phyloP scores from a whole-genome alignment of 176 grass and related monocot species.

The Tuctoria greenei region DNA sequence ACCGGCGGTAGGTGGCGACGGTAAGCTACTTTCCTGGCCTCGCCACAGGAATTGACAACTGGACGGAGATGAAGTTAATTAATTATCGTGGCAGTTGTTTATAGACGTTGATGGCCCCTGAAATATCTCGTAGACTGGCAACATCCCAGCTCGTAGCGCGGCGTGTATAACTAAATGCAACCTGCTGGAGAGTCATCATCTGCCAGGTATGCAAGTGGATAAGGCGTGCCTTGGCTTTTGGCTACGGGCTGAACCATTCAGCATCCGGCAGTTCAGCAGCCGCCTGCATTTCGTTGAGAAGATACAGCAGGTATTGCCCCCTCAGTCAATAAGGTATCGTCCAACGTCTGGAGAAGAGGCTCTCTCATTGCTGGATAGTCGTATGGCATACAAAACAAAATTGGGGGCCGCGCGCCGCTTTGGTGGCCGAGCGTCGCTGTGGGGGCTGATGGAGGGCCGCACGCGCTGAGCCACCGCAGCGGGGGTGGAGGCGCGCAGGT shows the following conservation, averaged over 20 bases:
- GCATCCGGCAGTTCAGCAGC: conserved; percentile 36
- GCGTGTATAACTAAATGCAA: not conserved
- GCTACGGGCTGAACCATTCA: conserved; percentile 12
- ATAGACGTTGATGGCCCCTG: not conserved
- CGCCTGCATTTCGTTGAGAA: conserved; percentile 23
- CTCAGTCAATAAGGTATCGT: conserved; percentile 24
- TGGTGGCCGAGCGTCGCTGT: too few relatives aligned
- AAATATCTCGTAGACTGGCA: conserved; percentile 33
- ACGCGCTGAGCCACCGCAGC: too few relatives aligned
- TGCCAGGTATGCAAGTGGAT: conserved; percentile 19
- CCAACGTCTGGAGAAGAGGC: too few relatives aligned
- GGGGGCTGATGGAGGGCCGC: too few relatives aligned
- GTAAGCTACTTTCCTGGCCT: conserved; percentile 26
- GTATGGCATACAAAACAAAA: too few relatives aligned
- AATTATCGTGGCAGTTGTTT: too few relatives aligned
- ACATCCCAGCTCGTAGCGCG: conserved; percentile 2
- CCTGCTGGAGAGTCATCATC: conserved; percentile 10
- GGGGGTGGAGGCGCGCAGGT: too few relatives aligned
- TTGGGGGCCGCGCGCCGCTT: too few relatives aligned
- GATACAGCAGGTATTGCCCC: conserved; percentile 26
- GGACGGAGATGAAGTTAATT: conserved; percentile 11
- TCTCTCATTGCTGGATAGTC: too few relatives aligned
- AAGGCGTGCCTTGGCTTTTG: conserved; percentile 19
- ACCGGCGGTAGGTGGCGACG: conserved; percentile 15
- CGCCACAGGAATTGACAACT: conserved; percentile 20